These are phyloP conservation scores for Hirschfeldia incana DNA, from an alignment of 345 rosid genomes.

Conservation along the genomic window DNA sequence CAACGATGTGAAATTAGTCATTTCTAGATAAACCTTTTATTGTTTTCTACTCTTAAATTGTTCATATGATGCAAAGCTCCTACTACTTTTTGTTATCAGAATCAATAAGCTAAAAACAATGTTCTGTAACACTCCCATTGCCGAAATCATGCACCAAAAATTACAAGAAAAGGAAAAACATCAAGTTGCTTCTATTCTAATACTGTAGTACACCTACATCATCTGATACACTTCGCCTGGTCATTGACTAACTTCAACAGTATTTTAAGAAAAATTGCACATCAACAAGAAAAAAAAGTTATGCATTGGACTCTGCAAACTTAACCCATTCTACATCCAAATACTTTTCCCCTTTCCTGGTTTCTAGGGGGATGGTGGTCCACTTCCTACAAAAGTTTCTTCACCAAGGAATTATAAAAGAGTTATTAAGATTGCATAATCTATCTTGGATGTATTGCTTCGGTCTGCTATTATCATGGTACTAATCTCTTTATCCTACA, in stretches of 20 bases:
- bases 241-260: conserved; percentile 5
- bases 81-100: background rate
- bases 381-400: background rate
- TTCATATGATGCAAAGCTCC: background rate
- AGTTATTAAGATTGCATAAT: conserved; percentile 18
- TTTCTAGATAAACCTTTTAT: background rate
- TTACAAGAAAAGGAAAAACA: conserved; percentile 8
- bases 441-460: conserved; percentile 31
- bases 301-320: conserved; percentile 32
- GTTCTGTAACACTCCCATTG: background rate
- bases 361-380: conserved; percentile 12
- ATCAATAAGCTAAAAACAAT: background rate
- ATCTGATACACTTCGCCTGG: conserved; percentile 28
- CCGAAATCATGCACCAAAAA: background rate
- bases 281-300: background rate
- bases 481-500: background rate
- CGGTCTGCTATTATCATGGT: background rate
- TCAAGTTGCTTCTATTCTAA: conserved; percentile 27
- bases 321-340: conserved; percentile 14
- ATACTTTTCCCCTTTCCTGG: conserved; percentile 14
- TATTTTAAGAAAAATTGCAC: conserved; percentile 7
- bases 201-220: conserved; percentile 13
- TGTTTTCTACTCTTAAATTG: conserved; percentile 3
- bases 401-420: background rate
- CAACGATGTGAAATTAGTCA: background rate